Percentiles rank a stretch among this genome's conserved stretches.
phyloP scores from a whole-genome alignment of 2,329 filamentous ascomycete genomes.

The Penicillium verrucosum region DNA sequence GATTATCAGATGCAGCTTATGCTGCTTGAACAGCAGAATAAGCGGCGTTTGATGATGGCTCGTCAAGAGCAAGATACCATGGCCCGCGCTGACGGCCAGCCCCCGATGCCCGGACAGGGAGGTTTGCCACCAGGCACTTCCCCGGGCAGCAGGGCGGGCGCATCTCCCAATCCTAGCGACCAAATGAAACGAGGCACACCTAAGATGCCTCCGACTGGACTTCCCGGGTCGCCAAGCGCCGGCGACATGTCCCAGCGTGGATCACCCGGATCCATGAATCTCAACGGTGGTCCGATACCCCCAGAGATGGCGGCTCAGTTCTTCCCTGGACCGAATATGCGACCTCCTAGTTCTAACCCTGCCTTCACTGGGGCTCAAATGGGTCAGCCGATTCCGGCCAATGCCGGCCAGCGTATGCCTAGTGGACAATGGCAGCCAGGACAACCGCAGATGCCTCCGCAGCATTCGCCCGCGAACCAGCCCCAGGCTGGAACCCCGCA shows the following conservation, averaged over 20 bases:
- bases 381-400: constrained; percentile 44
- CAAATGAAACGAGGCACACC: constrained; percentile 62
- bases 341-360: constrained; percentile 55
- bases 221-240: constrained; percentile 57
- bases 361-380: constrained; percentile 43
- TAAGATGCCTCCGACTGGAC: constrained; percentile 55
- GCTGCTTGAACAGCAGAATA: constrained; percentile 67
- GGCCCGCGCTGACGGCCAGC: constrained; percentile 50
- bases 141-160: constrained; percentile 55
- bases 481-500: constrained; percentile 55
- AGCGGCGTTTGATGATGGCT: constrained; percentile 64
- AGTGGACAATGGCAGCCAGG: constrained; percentile 42
- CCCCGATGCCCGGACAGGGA: constrained; percentile 45
- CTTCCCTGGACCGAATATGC: constrained; percentile 54
- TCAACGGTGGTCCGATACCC: constrained; percentile 52
- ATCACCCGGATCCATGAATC: constrained; percentile 59
- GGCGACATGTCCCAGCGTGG: constrained; percentile 57
- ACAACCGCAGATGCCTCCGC: constrained; percentile 48
- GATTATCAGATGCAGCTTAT: constrained; percentile 70
- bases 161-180: constrained; percentile 60
- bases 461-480: constrained; percentile 43
- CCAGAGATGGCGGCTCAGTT: constrained; percentile 44
- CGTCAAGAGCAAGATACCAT: constrained; percentile 65
- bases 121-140: constrained; percentile 55
- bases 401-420: constrained; percentile 39